Percentiles rank a stretch among this genome's conserved stretches.
These are phyloP conservation scores for Artomyces pyxidatus DNA, from an alignment of 768 basidiomycete genomes.

Conservation along the genomic window DNA sequence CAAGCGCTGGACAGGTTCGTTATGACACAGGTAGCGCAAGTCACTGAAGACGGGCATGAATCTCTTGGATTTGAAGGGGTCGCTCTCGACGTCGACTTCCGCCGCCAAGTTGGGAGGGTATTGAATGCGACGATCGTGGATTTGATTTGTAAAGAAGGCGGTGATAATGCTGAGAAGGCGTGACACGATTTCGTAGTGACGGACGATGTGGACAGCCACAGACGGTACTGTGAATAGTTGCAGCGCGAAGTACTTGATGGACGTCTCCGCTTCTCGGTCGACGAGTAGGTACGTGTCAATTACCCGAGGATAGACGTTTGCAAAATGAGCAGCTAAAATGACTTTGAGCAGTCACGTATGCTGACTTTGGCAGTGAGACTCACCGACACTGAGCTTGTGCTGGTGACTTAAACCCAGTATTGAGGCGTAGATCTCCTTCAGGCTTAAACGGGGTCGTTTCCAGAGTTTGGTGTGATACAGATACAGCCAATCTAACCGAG, in stretches of 20 bases:
- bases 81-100: constrained; percentile 70
- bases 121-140: constrained; percentile 60
- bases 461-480: constrained; percentile 78
- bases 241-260: constrained; percentile 87
- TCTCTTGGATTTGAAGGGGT: constrained; percentile 89
- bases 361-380: constrained; percentile 22
- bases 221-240: constrained; percentile 91
- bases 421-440: constrained; percentile 79
- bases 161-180: constrained; percentile 78
- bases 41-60: constrained; percentile 95
- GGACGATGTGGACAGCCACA: constrained; percentile 71
- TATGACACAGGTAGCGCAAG: constrained; percentile 78
- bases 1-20: constrained; percentile 67
- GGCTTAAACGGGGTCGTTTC: constrained; percentile 73
- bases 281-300: constrained; percentile 88
- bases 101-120: constrained; percentile 24
- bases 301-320: constrained; percentile 75
- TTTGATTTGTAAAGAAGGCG: constrained; percentile 90
- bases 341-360: constrained; percentile 4
- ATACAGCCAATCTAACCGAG: constrained; percentile 67
- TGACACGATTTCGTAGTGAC: constrained; percentile 62
- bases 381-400: constrained; percentile 75
- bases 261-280: constrained; percentile 92
- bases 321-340: constrained; percentile 67
- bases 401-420: constrained; percentile 62